Base-by-base conservation (phyloP, 139 green algal species). In the Nannochloris sp. region DNA sequence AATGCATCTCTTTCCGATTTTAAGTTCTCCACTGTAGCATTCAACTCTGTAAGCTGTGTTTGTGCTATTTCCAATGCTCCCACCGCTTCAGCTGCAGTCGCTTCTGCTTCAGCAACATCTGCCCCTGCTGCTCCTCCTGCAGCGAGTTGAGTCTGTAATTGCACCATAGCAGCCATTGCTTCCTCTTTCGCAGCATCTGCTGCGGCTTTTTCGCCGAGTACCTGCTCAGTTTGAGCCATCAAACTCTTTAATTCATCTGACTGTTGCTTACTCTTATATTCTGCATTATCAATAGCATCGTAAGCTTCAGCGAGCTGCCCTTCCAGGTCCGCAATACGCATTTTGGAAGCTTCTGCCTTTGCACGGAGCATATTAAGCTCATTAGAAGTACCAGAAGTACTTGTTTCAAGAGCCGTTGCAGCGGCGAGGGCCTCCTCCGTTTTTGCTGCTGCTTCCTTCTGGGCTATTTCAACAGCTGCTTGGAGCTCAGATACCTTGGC, bases 221-320 rank as follows among this genome's bases (percentile, higher is more conserved):
- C 59, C n/a, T 3, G 38, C 48, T 70, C 63, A 2, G 63, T 64
- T 54, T 70, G 63, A 42, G 62, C 9, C 23, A 60, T 70, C 33
- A 70, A 30, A 51, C 19, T 51, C 19, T 51, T 51, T 19, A 51
- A 19, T 19, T 51, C 42, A 19, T 19, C 42, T 51, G 42, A 27
- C 19, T 19, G 19, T 19, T 51, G 19, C 19, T 51, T 19, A 19
- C 19, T 19, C 42, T 19, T 51, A 19, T 51, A 19, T 27, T 51
- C 19, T 19, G 42, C 42, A 19, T 19, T 19, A 51, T 51, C 42
- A 19, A 51, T 19, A 19, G 19, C 42, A 19, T 51, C 42, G 42
- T 19, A 51, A 51, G 19, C 42, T 19, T 51, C 42, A 19, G 19
- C 19, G 19, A 51, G 42, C 42, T 51, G 42, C 42, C 42, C 42